Percentiles rank a stretch among this genome's conserved stretches.
Evolutionary conservation across 495 filamentous ascomycete genomes (phyloP).

Genomic region (Penicillium desertorum): DNA sequence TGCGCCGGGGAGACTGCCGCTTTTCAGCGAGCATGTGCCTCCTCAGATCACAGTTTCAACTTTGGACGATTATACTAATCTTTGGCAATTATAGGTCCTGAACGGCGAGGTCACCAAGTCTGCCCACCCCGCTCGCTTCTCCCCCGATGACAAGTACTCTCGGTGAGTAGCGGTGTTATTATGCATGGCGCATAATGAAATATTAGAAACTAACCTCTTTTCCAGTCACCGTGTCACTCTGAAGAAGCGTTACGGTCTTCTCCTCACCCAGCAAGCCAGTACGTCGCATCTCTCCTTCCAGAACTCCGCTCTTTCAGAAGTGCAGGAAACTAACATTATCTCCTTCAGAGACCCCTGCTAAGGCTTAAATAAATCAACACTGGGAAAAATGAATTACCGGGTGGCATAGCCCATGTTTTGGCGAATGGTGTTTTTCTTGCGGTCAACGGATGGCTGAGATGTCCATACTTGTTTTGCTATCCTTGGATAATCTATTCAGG

Average conservation of each 20-base stretch:
- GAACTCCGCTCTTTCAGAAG: background rate
- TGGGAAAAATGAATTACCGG: conserved; percentile 32
- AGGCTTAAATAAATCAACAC: conserved; percentile 28
- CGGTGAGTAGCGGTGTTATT: conserved; percentile 47
- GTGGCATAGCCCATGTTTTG: conserved; percentile 35
- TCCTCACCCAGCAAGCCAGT: conserved; percentile 77
- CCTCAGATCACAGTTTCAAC: conserved; percentile 31
- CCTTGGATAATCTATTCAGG: conserved; percentile 11
- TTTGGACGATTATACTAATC: conserved; percentile 3
- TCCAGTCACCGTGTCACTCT: conserved; percentile 81
- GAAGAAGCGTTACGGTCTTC: conserved; percentile 85
- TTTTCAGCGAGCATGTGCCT: background rate
- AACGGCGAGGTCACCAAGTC: conserved; percentile 84
- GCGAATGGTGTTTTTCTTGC: conserved; percentile 50
- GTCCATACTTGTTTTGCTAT: conserved; percentile 21
- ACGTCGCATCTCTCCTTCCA: conserved; percentile 9
- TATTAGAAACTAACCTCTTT: conserved; percentile 16
- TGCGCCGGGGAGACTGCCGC: background rate
- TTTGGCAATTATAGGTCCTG: conserved; percentile 29
- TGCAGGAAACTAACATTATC: conserved; percentile 15
- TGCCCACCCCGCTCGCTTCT: conserved; percentile 95
- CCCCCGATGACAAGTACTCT: conserved; percentile 97
- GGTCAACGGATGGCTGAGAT: conserved; percentile 33
- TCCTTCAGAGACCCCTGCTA: conserved; percentile 29
- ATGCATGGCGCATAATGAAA: background rate